Evolutionary conservation across 345 rosid genomes (phyloP), one percentile per base, ranked within the genome.

Genomic region (Eucalyptus curtisii): DNA sequence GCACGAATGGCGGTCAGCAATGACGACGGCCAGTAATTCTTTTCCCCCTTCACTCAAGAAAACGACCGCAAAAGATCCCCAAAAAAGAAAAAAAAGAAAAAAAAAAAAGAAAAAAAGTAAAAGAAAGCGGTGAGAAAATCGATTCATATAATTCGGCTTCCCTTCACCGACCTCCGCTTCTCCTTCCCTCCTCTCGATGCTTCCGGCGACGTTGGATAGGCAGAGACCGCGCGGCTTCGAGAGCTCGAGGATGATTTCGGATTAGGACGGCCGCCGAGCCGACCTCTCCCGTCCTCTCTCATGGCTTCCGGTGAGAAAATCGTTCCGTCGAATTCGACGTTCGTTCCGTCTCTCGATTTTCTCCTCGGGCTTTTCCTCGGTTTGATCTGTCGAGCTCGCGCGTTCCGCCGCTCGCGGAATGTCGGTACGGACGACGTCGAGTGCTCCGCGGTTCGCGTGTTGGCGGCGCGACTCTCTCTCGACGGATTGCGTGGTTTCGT

Each of bases 51-150:
- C 17, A 4, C 20, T 19, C 13, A 25, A 37, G 22, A 16, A 12
- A 45, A 12, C 59, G 27, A 20, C 4, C 27, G 27, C 59, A 25
- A 24, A 14, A n/a, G 11, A 44, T 14, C 2, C 3, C n/a, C n/a
- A n/a, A n/a, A n/a, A n/a, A n/a, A n/a, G n/a, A n/a, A 12, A 2
- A 27, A 22, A 24, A 82, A 44, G 3, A 40, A 4, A 20, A 81
- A 3, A 6, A 24, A 82, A 1, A 9, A 82, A 2, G 3, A 44
- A 82, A 1, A 19, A 42, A 22, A 44, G 1, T 6, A 4, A 11
- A 9, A 55, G 61, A 82, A 25, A 82, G 31, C 80, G 42, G 80
- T 8, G 42, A n/a, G 82, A 19, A 33, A 71, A 33, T 33, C 10
- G 3, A 2, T 5, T 17, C 25, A 0, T 10, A 14, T 5, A 37